Evolutionary conservation across 805 yeast species (phyloP), one percentile per base, ranked within the genome.

Genomic region (Kodamaea jinghongensis): DNA sequence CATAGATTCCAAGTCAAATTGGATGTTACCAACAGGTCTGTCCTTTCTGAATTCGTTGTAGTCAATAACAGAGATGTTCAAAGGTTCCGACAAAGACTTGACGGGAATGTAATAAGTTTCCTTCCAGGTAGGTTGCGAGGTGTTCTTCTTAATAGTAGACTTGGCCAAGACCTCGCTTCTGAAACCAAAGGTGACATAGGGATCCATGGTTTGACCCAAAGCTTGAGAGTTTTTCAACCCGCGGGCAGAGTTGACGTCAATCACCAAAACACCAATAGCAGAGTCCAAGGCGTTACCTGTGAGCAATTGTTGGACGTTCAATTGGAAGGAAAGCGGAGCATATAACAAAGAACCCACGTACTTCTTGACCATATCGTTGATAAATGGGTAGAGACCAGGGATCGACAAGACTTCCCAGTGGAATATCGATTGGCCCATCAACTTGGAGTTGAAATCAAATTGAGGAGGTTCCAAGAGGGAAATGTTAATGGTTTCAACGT

Each of bases 251-350:
- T 81, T 79, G 28, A 84, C 70, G 20, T 75, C 78, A 31, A 93
- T 61, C 31, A 82, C 83, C 46, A 93, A 65, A 23, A 93, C 86
- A 65, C 99, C 99, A 50, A 88, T 73, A 5, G 98, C 83, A 27
- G 91, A 78, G 54, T 82, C 82, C 39, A 79, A 61, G 32, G 91
- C 82, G 44, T 80, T 76, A 55, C 96, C 96, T 14, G 95, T 83
- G 51, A 91, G 62, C 57, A 93, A 68, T 65, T 89, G 96, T 57
- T 95, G 96, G 33, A 93, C 76, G 54, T 95, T 93, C 58, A 93
- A 67, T 68, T 93, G 96, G 72, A 90, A 86, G 3, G 96, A 88
- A 48, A 93, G 81, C 10, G 99, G 99, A 32, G 85, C 73, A 54
- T 87, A 84, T 35, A 91, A 56, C 70, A 93, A 78, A 22, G 97